Percentiles rank a stretch among this genome's conserved stretches.
Evolutionary conservation across 768 basidiomycete species (phyloP).

Genomic region (Amanita fuliginea): DNA sequence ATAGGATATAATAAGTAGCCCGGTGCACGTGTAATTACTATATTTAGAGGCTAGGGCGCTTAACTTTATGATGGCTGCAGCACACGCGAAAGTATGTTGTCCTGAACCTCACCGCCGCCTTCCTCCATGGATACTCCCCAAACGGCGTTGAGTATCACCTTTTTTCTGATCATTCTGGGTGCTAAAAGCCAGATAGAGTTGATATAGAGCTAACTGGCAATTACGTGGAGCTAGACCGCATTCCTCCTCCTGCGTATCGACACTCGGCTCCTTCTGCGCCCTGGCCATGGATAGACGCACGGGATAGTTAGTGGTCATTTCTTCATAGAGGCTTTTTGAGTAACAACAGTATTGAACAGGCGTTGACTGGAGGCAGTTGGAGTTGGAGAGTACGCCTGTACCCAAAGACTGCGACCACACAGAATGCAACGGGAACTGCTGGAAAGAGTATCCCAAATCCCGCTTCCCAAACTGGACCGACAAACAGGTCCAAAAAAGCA

Average conservation of each 20-base stretch:
- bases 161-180: too few species aligned
- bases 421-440: slow-evolving; percentile 24
- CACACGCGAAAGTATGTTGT: too few species aligned
- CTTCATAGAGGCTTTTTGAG: too few species aligned
- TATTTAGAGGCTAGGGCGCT: too few species aligned
- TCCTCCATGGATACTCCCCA: neutral
- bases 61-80: too few species aligned
- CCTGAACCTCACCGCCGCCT: too few species aligned
- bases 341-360: neutral
- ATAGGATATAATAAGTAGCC: too few species aligned
- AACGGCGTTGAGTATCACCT: neutral
- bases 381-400: slow-evolving; percentile 24
- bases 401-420: slow-evolving; percentile 27
- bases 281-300: slow-evolving; percentile 35
- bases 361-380: slow-evolving; percentile 21
- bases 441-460: slow-evolving; percentile 31
- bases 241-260: slow-evolving; percentile 29
- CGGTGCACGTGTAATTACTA: too few species aligned
- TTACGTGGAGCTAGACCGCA: neutral
- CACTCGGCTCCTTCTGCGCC: slow-evolving; percentile 36
- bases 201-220: neutral
- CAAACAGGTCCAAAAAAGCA: slow-evolving; percentile 29
- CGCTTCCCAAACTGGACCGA: slow-evolving; percentile 48
- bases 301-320: slow-evolving; percentile 17
- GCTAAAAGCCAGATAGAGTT: neutral